phyloP scores from a whole-genome alignment of 1,284 basidiomycete species.

The Pseudozyma sp. region DNA sequence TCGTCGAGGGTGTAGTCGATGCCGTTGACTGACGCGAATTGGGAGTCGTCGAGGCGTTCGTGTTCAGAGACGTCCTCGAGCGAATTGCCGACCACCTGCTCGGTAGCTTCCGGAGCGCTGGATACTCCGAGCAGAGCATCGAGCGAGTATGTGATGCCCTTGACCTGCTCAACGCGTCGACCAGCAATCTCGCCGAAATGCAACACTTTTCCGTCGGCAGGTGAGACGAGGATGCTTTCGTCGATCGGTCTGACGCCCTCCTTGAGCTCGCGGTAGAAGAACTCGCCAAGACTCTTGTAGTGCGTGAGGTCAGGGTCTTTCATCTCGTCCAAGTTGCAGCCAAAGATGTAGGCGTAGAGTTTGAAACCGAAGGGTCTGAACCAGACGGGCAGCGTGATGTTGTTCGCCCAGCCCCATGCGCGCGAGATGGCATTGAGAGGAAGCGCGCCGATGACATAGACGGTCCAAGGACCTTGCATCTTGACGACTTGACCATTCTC shows the following conservation, averaged over 20 bases:
- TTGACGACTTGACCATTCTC: conserved; percentile 75
- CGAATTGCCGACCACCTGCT: conserved; percentile 27
- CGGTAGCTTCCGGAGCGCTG: conserved; percentile 51
- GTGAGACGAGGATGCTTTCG: conserved; percentile 82
- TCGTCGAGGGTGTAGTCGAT: conserved; percentile 93
- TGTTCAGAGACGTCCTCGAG: conserved; percentile 11
- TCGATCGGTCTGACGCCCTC: conserved; percentile 84
- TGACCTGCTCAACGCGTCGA: conserved; percentile 90
- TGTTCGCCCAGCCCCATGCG: conserved; percentile 95
- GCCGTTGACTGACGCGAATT: conserved; percentile 96
- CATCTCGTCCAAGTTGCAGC: conserved; percentile 93
- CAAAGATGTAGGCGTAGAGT: conserved; percentile 86
- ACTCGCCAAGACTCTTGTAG: conserved; percentile 88
- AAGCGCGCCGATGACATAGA: conserved; percentile 93
- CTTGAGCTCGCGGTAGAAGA: conserved; percentile 92
- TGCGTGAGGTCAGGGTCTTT: conserved; percentile 80
- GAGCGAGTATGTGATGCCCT: conserved; percentile 93
- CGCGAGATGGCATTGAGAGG: conserved; percentile 93
- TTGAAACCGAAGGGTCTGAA: conserved; percentile 87
- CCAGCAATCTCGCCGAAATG: conserved; percentile 91
- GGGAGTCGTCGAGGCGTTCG: conserved; percentile 78
- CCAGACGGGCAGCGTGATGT: conserved; percentile 85
- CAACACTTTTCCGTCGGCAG: conserved; percentile 90
- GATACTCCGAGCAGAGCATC: conserved; percentile 79
- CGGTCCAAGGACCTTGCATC: conserved; percentile 93